Base-by-base conservation (phyloP, 176 grass and related monocot genomes). In the Hsuehochloa calcarea region DNA sequence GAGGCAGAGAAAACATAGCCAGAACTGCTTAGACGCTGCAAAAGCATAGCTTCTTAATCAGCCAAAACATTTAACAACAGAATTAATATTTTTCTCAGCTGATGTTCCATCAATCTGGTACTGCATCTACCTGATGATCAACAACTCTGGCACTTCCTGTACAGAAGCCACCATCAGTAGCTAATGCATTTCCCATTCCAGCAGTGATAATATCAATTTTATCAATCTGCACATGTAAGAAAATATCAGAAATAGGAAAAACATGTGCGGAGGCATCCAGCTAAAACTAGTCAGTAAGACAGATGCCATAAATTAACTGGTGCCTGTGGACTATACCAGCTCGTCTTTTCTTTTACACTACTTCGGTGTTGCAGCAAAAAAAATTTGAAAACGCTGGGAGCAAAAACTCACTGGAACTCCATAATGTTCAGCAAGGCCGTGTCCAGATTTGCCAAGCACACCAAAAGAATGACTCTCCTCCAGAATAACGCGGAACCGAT, bases 121-220 rank as follows among this genome's bases (percentile, higher is more conserved):
- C 23, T 44, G 47, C 52, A 88, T 80, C 25, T 92, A 95, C 96
- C 89, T 98, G 93, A 84, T 98, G 96, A 89, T 98, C 96, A 82
- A 98, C 96, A 85, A 98, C 96, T 90, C 93, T 93, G 70, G 82
- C 85, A 84, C 88, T 95, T 90, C 93, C 93, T 59, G 93, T 93
- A 87, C 96, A 98, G 84, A 98, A 98, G 23, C 96, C 96, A 72
- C 96, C 96, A 77, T 98, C 93, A 64, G 89, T 98, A 52, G 93
- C 96, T 68, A 95, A 73, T 43, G 96, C 91, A 89, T 98, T 98
- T 80, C 96, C 96, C 96, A 98, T 98, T 77, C 96, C 93, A 81
- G 96, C 96, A 77, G 96, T 98, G 71, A 95, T 98, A 74, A 95
- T 98, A 87, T 95, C 96, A 85, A 98, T 92, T 89, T 98, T 93